phyloP scores from a whole-genome alignment of 176 grass and related monocot species.

The Hordeum vulgare region DNA sequence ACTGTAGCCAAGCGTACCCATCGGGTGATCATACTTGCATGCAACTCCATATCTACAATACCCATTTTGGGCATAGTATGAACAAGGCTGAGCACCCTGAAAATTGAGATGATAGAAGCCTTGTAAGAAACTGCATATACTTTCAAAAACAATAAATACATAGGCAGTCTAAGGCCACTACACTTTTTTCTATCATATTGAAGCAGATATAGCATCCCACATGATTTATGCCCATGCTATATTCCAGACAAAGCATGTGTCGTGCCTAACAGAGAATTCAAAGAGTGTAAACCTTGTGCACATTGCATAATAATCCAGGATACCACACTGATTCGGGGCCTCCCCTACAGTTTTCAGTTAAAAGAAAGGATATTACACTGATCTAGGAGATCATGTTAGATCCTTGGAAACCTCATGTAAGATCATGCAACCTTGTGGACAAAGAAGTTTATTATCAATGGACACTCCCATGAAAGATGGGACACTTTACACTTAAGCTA shows the following conservation, averaged over 20 bases:
- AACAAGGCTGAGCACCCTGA: constrained; percentile 69
- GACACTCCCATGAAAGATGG: background rate
- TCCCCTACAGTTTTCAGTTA: background rate
- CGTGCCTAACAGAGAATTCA: background rate
- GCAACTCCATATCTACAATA: constrained; percentile 76
- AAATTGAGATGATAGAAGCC: constrained; percentile 19
- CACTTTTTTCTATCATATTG: background rate
- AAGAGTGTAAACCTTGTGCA: background rate
- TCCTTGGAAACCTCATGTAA: too few species aligned
- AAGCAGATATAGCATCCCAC: background rate
- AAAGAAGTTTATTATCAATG: background rate
- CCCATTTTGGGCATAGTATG: constrained; percentile 71
- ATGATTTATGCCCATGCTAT: background rate
- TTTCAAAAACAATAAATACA: background rate
- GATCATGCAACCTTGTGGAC: too few species aligned
- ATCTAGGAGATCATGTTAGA: background rate
- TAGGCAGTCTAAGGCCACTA: background rate
- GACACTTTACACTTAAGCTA: background rate
- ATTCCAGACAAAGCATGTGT: background rate
- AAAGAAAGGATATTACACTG: background rate
- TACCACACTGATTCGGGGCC: background rate
- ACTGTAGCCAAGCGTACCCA: constrained; percentile 65
- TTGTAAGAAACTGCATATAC: constrained; percentile 12
- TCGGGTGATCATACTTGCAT: constrained; percentile 79
- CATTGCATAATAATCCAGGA: background rate